These are phyloP conservation scores for Leccinum insolens DNA, from an alignment of 1,284 basidiomycete species.

Conservation along the genomic window DNA sequence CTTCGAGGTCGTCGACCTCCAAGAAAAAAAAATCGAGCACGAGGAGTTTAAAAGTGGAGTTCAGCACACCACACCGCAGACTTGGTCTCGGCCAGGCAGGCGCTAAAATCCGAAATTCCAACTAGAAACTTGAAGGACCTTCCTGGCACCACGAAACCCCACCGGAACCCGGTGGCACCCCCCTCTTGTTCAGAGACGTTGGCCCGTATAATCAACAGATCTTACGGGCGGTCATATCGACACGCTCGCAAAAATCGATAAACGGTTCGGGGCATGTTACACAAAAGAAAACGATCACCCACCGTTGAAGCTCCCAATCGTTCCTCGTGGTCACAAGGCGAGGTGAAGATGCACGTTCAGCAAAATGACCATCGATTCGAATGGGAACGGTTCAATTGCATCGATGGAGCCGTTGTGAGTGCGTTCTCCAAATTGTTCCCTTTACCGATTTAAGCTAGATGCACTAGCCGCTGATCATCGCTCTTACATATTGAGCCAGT, in stretches of 20 bases:
- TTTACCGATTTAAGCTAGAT: constrained; percentile 1
- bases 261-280: background rate
- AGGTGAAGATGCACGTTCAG: too few relatives aligned
- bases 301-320: too few relatives aligned
- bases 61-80: too few relatives aligned
- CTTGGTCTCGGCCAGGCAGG: too few relatives aligned
- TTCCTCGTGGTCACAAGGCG: too few relatives aligned
- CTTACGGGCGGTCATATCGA: background rate
- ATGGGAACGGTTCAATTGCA: too few relatives aligned
- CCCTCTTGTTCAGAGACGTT: background rate
- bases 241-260: background rate
- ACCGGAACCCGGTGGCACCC: background rate
- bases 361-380: too few relatives aligned
- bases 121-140: background rate
- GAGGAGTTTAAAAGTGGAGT: background rate
- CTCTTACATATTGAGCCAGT: constrained; percentile 7
- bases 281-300: background rate
- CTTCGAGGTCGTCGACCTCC: background rate
- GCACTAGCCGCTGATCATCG: background rate
- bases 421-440: background rate
- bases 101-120: background rate
- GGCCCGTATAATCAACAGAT: background rate
- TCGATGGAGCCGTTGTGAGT: too few relatives aligned
- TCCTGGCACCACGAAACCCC: background rate
- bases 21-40: background rate